These are phyloP conservation scores for Codiaeum variegatum DNA, from an alignment of 441 rosid genomes.

Conservation along the genomic window DNA sequence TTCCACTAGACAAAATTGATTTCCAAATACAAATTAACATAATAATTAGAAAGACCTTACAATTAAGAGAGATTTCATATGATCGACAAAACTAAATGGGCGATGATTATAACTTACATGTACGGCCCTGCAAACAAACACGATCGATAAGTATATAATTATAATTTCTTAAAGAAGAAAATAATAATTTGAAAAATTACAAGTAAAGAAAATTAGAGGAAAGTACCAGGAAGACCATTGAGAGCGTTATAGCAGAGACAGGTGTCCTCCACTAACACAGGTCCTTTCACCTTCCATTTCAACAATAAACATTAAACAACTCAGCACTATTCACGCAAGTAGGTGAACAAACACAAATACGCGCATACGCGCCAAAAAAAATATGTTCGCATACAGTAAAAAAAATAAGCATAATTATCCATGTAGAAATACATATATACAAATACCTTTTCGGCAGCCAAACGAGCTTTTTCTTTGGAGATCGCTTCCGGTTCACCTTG, in stretches of 20 bases:
- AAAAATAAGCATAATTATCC: too few relatives aligned
- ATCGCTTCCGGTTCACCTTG: slow-evolving; percentile 94
- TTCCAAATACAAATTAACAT: too few relatives aligned
- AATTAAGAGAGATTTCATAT: not conserved
- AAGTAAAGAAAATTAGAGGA: not conserved
- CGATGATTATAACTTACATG: slow-evolving; percentile 57
- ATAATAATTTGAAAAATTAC: not conserved
- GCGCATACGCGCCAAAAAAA: not conserved
- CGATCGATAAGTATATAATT: slow-evolving; percentile 2
- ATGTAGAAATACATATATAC: not conserved
- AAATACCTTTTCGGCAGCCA: slow-evolving; percentile 81
- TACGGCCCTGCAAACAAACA: slow-evolving; percentile 72
- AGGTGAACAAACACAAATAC: not conserved
- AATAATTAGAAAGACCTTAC: too few relatives aligned
- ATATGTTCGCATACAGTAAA: not conserved
- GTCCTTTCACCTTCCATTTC: slow-evolving; percentile 67
- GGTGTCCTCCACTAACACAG: slow-evolving; percentile 94
- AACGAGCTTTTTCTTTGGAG: slow-evolving; percentile 86
- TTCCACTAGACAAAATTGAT: not conserved
- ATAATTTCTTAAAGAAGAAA: not conserved
- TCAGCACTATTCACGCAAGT: not conserved
- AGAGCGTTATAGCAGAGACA: slow-evolving; percentile 92
- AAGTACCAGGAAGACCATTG: slow-evolving; percentile 86
- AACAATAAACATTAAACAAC: not conserved
- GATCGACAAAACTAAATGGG: not conserved